These are phyloP conservation scores for Astragalus glycyphyllos DNA, from an alignment of 306 rosid species.

Conservation along the genomic window DNA sequence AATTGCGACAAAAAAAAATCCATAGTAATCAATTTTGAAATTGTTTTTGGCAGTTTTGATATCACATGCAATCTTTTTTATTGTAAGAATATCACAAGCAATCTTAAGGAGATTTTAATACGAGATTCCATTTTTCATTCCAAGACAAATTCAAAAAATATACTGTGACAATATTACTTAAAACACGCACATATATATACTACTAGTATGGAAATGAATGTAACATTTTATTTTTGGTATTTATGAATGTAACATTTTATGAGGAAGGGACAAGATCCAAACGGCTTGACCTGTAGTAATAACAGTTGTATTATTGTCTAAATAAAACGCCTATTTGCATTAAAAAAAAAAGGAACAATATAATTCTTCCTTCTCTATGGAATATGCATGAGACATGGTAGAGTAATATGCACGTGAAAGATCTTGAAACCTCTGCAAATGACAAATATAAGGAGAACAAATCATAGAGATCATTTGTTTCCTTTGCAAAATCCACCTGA, in stretches of 20 bases:
- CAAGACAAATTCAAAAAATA: slow-evolving; percentile 23
- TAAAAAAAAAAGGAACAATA: slow-evolving; percentile 29
- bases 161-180: slow-evolving; percentile 12
- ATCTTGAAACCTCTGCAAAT: slow-evolving; percentile 46
- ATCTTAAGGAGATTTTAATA: slow-evolving; percentile 30
- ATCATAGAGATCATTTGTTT: slow-evolving; percentile 45
- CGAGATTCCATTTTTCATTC: slow-evolving; percentile 24
- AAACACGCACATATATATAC: slow-evolving; percentile 19
- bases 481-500: slow-evolving; percentile 43
- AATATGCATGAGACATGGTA: slow-evolving; percentile 49
- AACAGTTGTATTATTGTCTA: slow-evolving; percentile 16
- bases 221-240: background rate
- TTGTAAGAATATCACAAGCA: background rate
- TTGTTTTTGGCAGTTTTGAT: background rate
- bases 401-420: slow-evolving; percentile 51
- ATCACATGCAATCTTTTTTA: slow-evolving; percentile 19
- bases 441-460: slow-evolving; percentile 35
- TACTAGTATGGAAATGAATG: background rate
- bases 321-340: slow-evolving; percentile 39
- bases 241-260: background rate
- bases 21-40: slow-evolving; percentile 4
- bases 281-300: slow-evolving; percentile 32
- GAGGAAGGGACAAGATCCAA: slow-evolving; percentile 41
- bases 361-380: slow-evolving; percentile 40
- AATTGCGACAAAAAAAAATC: no score